Evolutionary conservation across 306 rosid genomes (phyloP).

Genomic region (Psophocarpus tetragonolobus): DNA sequence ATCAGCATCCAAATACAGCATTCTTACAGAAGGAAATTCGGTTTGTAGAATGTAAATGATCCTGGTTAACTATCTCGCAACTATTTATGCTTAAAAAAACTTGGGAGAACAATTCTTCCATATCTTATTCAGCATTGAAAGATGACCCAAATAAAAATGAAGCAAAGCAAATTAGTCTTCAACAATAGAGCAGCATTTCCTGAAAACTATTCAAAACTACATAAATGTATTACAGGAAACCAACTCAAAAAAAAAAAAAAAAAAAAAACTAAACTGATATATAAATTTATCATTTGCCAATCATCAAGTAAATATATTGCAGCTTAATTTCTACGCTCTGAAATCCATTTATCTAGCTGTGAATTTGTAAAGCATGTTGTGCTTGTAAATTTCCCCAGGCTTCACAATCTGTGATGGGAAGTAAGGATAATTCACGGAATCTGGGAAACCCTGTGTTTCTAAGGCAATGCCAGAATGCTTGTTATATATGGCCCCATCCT

Average conservation of each 20-base stretch:
- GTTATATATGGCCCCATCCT: slow-evolving; percentile 44
- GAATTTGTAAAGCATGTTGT: slow-evolving; percentile 61
- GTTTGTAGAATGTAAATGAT: background rate
- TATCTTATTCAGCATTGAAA: background rate
- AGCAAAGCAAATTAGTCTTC: background rate
- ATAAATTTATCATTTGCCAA: background rate
- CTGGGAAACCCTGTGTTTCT: slow-evolving; percentile 74
- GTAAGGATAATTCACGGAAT: slow-evolving; percentile 50
- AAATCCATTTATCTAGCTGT: slow-evolving; percentile 32
- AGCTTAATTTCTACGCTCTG: background rate
- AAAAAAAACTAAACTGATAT: background rate
- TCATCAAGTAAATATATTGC: background rate
- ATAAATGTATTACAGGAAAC: background rate
- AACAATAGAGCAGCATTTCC: background rate
- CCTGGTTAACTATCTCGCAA: background rate
- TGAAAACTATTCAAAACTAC: background rate
- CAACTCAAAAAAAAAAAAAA: background rate
- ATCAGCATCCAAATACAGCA: background rate
- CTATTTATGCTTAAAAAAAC: background rate
- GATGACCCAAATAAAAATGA: background rate
- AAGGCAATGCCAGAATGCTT: slow-evolving; percentile 47
- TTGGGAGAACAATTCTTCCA: background rate
- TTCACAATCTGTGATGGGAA: slow-evolving; percentile 63
- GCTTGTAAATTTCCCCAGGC: slow-evolving; percentile 60
- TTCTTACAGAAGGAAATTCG: slow-evolving; percentile 6